Evolutionary conservation across 2,329 filamentous ascomycete species (phyloP).

Genomic region (Aspergillus niger): DNA sequence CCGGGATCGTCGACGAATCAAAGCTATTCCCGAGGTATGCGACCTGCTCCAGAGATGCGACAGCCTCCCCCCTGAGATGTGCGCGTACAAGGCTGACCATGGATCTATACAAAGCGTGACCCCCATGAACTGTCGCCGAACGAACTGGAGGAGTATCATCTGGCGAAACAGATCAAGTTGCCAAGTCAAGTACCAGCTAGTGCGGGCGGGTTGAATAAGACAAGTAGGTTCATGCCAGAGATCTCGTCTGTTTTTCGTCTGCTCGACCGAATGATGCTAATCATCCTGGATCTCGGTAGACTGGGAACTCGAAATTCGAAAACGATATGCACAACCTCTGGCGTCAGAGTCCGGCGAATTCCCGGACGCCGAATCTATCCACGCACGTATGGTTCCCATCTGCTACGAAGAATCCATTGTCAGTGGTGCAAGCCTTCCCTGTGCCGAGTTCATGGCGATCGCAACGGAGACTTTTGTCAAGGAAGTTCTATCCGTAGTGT

Average conservation of each 20-base stretch:
- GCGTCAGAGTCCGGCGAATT: slow-evolving; percentile 65
- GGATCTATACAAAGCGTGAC: slow-evolving; percentile 35
- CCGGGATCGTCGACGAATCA: slow-evolving; percentile 61
- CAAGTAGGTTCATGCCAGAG: slow-evolving; percentile 54
- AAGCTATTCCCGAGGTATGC: slow-evolving; percentile 54
- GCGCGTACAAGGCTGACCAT: slow-evolving; percentile 12
- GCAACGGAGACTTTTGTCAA: slow-evolving; percentile 66
- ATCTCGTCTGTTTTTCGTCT: background rate
- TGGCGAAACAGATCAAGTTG: slow-evolving; percentile 52
- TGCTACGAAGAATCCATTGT: slow-evolving; percentile 66
- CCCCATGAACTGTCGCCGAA: slow-evolving; percentile 32
- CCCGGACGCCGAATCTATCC: slow-evolving; percentile 59
- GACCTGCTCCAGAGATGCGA: background rate
- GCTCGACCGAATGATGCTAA: slow-evolving; percentile 23
- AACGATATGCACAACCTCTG: slow-evolving; percentile 64
- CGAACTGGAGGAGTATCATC: slow-evolving; percentile 47
- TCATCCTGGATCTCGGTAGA: slow-evolving; percentile 37
- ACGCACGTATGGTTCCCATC: slow-evolving; percentile 63
- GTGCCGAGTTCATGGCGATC: slow-evolving; percentile 62
- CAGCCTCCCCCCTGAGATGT: background rate
- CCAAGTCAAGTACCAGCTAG: slow-evolving; percentile 67
- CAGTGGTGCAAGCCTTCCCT: slow-evolving; percentile 54
- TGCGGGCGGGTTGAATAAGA: slow-evolving; percentile 77
- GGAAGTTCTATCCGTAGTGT: slow-evolving; percentile 58
- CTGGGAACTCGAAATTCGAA: slow-evolving; percentile 66